These are phyloP conservation scores for Calonectria honghensis DNA, from an alignment of 2,329 filamentous ascomycete species.

Conservation along the genomic window DNA sequence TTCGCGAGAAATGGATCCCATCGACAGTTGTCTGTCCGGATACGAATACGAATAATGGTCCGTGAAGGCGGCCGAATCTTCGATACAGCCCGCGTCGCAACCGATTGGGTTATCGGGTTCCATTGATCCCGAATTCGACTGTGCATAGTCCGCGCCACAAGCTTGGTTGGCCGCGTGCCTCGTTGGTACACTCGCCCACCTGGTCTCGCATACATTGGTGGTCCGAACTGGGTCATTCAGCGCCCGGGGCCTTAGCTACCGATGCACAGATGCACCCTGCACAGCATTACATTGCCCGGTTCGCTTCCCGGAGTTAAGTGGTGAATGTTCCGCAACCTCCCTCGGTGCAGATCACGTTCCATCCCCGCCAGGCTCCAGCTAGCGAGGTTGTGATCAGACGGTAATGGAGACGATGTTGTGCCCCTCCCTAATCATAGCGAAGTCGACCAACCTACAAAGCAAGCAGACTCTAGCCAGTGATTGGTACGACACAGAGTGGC, in stretches of 20 bases:
- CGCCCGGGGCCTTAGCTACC: slow-evolving; percentile 3
- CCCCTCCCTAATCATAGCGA: neutral
- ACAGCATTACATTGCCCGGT: slow-evolving; percentile 25
- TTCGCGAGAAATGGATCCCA: neutral
- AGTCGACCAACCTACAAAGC: neutral
- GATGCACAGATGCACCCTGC: slow-evolving; percentile 21
- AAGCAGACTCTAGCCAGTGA: neutral
- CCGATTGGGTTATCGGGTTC: slow-evolving; percentile 28
- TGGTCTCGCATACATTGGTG: slow-evolving; percentile 21
- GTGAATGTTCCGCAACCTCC: slow-evolving; percentile 5
- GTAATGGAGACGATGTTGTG: neutral
- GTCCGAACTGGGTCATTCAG: neutral
- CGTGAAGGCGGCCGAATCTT: slow-evolving; percentile 2
- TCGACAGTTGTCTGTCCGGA: slow-evolving; percentile 33
- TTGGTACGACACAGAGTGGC: neutral
- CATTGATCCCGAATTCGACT: slow-evolving; percentile 40
- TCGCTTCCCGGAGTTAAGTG: slow-evolving; percentile 28
- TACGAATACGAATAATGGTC: slow-evolving; percentile 52
- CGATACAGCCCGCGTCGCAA: slow-evolving; percentile 13
- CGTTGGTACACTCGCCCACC: slow-evolving; percentile 7
- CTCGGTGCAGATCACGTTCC: slow-evolving; percentile 7
- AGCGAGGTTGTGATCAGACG: neutral
- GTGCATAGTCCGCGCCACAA: slow-evolving; percentile 32
- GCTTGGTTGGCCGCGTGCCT: neutral
- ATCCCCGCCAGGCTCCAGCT: neutral